phyloP scores from a whole-genome alignment of 805 yeast genomes.

The Komagataella populi region DNA sequence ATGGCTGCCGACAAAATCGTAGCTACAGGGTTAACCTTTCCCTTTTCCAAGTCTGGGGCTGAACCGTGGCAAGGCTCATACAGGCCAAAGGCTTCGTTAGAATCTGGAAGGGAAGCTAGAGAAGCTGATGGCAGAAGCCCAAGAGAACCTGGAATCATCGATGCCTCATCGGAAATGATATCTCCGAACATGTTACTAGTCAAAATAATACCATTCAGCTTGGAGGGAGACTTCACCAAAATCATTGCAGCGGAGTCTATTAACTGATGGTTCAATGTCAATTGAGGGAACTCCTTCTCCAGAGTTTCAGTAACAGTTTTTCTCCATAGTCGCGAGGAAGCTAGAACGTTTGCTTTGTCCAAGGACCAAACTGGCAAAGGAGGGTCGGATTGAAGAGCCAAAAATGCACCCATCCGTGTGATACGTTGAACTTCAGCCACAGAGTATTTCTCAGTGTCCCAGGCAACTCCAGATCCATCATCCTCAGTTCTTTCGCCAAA shows the following conservation, averaged over 20 bases:
- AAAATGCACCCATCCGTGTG: slow-evolving; percentile 95
- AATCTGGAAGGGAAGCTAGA: slow-evolving; percentile 91
- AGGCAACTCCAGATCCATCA: slow-evolving; percentile 72
- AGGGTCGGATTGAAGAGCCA: slow-evolving; percentile 87
- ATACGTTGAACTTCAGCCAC: slow-evolving; percentile 90
- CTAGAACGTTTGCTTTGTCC: slow-evolving; percentile 95
- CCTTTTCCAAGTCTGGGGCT: slow-evolving; percentile 84
- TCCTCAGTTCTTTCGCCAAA: slow-evolving; percentile 95
- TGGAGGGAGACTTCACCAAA: slow-evolving; percentile 80
- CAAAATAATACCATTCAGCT: slow-evolving; percentile 82
- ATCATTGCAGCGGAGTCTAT: slow-evolving; percentile 99
- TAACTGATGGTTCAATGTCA: slow-evolving; percentile 82
- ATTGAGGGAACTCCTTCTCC: slow-evolving; percentile 78
- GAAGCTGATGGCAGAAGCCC: slow-evolving; percentile 96
- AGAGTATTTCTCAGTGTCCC: slow-evolving; percentile 88
- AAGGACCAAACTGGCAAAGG: slow-evolving; percentile 93
- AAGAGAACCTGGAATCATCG: slow-evolving; percentile 94
- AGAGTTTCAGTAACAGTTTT: slow-evolving; percentile 81
- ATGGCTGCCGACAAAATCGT: slow-evolving; percentile 92
- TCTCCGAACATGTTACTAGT: slow-evolving; percentile 98
- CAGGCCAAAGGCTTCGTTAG: slow-evolving; percentile 86
- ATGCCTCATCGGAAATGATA: slow-evolving; percentile 94
- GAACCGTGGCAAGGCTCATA: slow-evolving; percentile 99
- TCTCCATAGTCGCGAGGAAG: slow-evolving; percentile 94
- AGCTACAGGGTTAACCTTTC: slow-evolving; percentile 91